Evolutionary conservation across 2,329 filamentous ascomycete genomes (phyloP).

Genomic region (Diaporthe aspalathi): DNA sequence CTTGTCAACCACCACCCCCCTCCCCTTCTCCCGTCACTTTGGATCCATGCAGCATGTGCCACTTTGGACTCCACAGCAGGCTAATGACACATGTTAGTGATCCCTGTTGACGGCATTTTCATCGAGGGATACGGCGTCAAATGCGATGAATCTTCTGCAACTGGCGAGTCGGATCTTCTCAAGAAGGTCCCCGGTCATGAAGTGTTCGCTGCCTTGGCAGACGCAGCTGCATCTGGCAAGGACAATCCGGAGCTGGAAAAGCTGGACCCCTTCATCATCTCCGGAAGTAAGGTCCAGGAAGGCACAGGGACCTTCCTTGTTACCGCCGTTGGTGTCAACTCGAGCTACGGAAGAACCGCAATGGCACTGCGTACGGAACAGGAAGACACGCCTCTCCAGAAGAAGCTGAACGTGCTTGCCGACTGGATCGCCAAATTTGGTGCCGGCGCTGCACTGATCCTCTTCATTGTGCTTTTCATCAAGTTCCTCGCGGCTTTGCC

Average conservation of each 20-base stretch:
- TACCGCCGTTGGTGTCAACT: conserved; percentile 66
- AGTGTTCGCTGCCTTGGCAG: conserved; percentile 66
- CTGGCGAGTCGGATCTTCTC: conserved; percentile 79
- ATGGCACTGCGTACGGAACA: conserved; percentile 65
- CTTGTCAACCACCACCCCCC: no score
- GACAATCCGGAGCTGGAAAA: conserved; percentile 49
- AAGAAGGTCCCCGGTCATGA: conserved; percentile 73
- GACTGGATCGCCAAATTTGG: conserved; percentile 64
- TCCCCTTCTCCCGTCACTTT: no score
- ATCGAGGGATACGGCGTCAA: conserved; percentile 65
- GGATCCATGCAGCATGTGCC: no score
- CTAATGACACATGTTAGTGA: conserved; percentile 48
- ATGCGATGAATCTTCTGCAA: conserved; percentile 80
- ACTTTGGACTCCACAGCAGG: no score
- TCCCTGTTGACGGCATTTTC: conserved; percentile 78
- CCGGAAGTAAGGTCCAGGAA: conserved; percentile 66
- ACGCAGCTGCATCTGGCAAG: conserved; percentile 59
- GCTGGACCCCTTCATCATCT: conserved; percentile 73
- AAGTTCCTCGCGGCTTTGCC: conserved; percentile 73
- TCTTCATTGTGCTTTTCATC: conserved; percentile 85
- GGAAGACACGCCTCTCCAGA: conserved; percentile 65
- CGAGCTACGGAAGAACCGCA: conserved; percentile 66
- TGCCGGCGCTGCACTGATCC: conserved; percentile 75
- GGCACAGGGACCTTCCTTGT: conserved; percentile 65
- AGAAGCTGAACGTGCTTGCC: conserved; percentile 63